These are phyloP conservation scores for Penicillium sp. DNA, from an alignment of 2,329 filamentous ascomycete species.

Conservation along the genomic window DNA sequence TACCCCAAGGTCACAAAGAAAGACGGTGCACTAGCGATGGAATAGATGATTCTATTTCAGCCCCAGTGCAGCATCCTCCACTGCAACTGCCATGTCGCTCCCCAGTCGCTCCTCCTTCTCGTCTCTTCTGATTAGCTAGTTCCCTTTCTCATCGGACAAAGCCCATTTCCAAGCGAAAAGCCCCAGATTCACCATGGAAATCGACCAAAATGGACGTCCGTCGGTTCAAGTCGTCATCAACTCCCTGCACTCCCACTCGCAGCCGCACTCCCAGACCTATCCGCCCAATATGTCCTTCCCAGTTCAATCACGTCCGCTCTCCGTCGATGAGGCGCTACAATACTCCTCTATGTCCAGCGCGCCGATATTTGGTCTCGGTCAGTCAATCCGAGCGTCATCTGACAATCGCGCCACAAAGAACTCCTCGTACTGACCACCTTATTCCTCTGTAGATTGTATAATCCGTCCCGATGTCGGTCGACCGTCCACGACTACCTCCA, in stretches of 20 bases:
- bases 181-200: slow-evolving; percentile 23
- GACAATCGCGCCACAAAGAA: slow-evolving; percentile 11
- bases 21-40: slow-evolving; percentile 22
- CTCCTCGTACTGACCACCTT: slow-evolving; percentile 26
- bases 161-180: too few species aligned
- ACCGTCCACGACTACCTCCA: slow-evolving; percentile 44
- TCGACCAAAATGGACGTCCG: slow-evolving; percentile 46
- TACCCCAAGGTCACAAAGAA: slow-evolving; percentile 8
- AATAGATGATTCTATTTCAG: slow-evolving; percentile 17
- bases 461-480: slow-evolving; percentile 47
- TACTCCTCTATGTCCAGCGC: slow-evolving; percentile 57
- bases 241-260: slow-evolving; percentile 23
- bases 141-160: slow-evolving; percentile 20
- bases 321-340: slow-evolving; percentile 52
- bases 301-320: slow-evolving; percentile 42
- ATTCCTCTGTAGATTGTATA: slow-evolving; percentile 41
- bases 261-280: slow-evolving; percentile 16
- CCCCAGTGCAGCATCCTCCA: neutral
- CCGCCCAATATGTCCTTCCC: slow-evolving; percentile 31
- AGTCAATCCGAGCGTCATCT: slow-evolving; percentile 15
- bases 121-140: slow-evolving; percentile 13
- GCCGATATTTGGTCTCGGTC: slow-evolving; percentile 51
- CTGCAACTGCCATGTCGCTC: slow-evolving; percentile 37
- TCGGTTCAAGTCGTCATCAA: slow-evolving; percentile 49
- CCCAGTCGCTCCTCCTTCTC: slow-evolving; percentile 30